Evolutionary conservation across 768 basidiomycete species (phyloP), one percentile per base, ranked within the genome.

Genomic region (Naematelia encephala): DNA sequence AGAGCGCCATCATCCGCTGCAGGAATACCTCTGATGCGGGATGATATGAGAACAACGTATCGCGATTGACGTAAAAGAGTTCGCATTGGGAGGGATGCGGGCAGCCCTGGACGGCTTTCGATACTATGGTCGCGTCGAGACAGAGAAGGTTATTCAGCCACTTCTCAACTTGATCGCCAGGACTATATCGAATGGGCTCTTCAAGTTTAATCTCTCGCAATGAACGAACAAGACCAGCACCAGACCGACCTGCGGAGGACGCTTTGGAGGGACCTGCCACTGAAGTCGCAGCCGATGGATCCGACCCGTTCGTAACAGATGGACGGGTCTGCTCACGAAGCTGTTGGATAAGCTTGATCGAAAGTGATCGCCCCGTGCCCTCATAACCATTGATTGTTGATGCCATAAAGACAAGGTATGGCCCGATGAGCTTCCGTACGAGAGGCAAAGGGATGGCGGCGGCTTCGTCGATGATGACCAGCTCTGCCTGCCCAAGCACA

Each of bases 371-470:
- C n/a, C 96, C 96, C 0, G 96, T 98, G 25, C 96, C 96, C 82
- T 98, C 96, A 78, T 99, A 99, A 42, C 96, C 96, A 75, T 97
- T 98, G 79, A 99, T 92, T 0, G 96, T 99, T n/a, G 92, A 96
- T 1, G 96, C 90, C 82, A 98, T 87, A 82, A 98, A 98, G 51
- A 98, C 92, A 30, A 98, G 88, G 79, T 98, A 98, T 0, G 82
- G 82, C 0, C 96, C 96, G 55, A 99, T 86, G 62, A 99, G 88
- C 68, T 91, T 90, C 56, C 89, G 86, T 16, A 99, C 94, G 30
- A 99, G 86, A 1, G 94, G 92, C 16, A 98, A 84, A 0, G 96
- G 96, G 54, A 98, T 98, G 19, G 96, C 96, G 8, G 96, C 96
- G 5, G 94, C 94, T 78, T 99, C 96, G 69, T 99, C 96, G 63